Base-by-base conservation (phyloP, 805 yeast species). In the Maudiozyma barnettii region DNA sequence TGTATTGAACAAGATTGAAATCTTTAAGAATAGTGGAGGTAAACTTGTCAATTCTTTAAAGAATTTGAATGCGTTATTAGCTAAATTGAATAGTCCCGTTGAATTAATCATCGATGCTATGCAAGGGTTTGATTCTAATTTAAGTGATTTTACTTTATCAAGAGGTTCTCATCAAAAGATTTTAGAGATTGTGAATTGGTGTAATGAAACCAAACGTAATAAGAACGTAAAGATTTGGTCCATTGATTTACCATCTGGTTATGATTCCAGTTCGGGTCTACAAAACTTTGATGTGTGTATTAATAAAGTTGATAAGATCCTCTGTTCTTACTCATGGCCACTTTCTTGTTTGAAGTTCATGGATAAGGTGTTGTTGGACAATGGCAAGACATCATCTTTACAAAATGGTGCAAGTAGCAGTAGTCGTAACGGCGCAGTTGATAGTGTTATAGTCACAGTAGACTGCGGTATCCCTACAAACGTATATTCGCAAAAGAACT, bases 31-130 rank as follows among this genome's bases (percentile, higher is more conserved):
- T 14, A 65, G 74, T 49, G 95, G 93, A 9, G 95, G 95, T n/a
- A 82, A 82, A 54, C 64, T 76, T n/a, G 77, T 66, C 38, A 66
- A 64, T 19, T 58, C 66, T 9, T 57, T 65, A 52, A 59, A 50
- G 42, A 74, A 59, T 40, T 67, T 71, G 59, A 69, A 59, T 47
- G 63, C 43, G 21, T 63, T 65, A 35, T 62, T 70, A 54, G 69
- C 61, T 12, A 74, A 75, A 48, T 66, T 80, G 37, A 84, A 82
- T 41, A 75, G 86, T 2, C 93, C 95, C 0, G 78, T 85, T 14
- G 95, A 88, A 59, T 69, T 89, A 50, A 75, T 88, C 9, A 59
- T 89, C 18, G 97, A 89, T 63, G 93, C 89, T 1, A 70, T 89
- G 54, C 95, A 85, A 60, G 96, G 96, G 0, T 82, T 78, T 53